Evolutionary conservation across 1,139 yeast genomes (phyloP).

Genomic region (Kazachstania sp.): DNA sequence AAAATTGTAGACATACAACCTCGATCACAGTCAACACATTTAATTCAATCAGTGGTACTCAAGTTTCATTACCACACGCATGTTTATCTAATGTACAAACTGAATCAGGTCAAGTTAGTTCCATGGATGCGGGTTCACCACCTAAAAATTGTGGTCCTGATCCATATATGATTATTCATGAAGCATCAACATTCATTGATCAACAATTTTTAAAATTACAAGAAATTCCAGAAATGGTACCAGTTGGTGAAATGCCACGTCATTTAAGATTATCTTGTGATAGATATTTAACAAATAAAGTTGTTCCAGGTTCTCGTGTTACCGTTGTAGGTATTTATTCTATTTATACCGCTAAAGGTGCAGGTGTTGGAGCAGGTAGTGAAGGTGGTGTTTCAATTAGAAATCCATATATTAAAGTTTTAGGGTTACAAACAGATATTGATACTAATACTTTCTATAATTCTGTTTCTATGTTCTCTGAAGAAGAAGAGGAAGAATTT

Average conservation of each 20-base stretch:
- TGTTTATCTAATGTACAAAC: conserved; percentile 38
- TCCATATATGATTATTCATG: conserved; percentile 90
- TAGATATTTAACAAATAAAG: conserved; percentile 78
- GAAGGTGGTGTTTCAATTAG: conserved; percentile 69
- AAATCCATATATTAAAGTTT: conserved; percentile 79
- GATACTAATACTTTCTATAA: conserved; percentile 62
- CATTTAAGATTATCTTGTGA: conserved; percentile 84
- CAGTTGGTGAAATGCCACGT: conserved; percentile 98
- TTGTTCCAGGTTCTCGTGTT: conserved; percentile 92
- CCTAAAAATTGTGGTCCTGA: conserved; percentile 75
- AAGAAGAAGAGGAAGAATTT: conserved; percentile 91
- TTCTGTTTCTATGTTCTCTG: conserved; percentile 54
- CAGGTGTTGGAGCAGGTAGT: conserved; percentile 12
- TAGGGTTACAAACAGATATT: conserved; percentile 79
- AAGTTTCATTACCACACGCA: conserved; percentile 58
- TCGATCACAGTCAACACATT: conserved; percentile 50
- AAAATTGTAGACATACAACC: conserved; percentile 77
- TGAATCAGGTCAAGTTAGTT: conserved; percentile 20
- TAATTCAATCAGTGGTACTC: conserved; percentile 65
- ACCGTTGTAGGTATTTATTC: conserved; percentile 89
- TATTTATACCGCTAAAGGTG: conserved; percentile 63
- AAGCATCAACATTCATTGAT: conserved; percentile 83
- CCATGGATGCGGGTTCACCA: conserved; percentile 31
- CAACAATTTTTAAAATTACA: conserved; percentile 91
- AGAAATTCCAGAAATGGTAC: conserved; percentile 96